Conservation (phyloP, 2,329 filamentous ascomycete genomes). For the Aspergillus fischeri region DNA sequence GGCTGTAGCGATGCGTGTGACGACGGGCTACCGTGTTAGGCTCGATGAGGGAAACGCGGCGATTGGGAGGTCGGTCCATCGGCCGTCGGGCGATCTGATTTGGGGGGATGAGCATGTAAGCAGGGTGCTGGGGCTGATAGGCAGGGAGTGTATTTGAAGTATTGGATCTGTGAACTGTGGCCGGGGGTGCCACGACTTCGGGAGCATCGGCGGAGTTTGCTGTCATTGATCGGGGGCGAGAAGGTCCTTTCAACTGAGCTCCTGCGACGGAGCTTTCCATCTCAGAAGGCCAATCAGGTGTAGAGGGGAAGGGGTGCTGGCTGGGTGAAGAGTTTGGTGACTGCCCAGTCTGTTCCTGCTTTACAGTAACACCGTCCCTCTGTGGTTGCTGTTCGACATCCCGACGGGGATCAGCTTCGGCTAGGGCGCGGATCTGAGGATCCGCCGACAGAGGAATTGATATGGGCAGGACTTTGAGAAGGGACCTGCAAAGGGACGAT, state of each 20-base stretch:
- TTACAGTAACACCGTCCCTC: not conserved
- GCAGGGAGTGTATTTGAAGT: constrained; percentile 17
- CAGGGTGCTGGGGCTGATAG: constrained; percentile 25
- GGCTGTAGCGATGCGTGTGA: constrained; percentile 10
- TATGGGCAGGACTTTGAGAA: constrained; percentile 27
- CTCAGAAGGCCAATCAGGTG: not conserved
- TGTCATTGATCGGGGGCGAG: constrained; percentile 24
- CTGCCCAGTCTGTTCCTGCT: not conserved
- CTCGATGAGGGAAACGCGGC: constrained; percentile 6
- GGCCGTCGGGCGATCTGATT: constrained; percentile 7
- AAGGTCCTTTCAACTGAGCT: not conserved
- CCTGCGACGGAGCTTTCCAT: not conserved
- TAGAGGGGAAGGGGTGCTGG: not conserved
- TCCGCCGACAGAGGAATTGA: constrained; percentile 32
- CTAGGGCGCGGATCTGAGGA: constrained; percentile 35
- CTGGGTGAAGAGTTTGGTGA: not conserved
- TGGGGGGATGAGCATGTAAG: constrained; percentile 17
- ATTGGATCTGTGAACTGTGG: constrained; percentile 23
- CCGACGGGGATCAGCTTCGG: constrained; percentile 21
- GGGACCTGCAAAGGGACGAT: constrained; percentile 30
- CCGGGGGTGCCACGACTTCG: constrained; percentile 27
- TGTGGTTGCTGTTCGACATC: constrained; percentile 28
- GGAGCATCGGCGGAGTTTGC: constrained; percentile 34
- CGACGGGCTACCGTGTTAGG: constrained; percentile 5
- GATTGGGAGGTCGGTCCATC: constrained; percentile 7